Evolutionary conservation across 495 filamentous ascomycete species (phyloP).

Genomic region (Xylaria sp.): DNA sequence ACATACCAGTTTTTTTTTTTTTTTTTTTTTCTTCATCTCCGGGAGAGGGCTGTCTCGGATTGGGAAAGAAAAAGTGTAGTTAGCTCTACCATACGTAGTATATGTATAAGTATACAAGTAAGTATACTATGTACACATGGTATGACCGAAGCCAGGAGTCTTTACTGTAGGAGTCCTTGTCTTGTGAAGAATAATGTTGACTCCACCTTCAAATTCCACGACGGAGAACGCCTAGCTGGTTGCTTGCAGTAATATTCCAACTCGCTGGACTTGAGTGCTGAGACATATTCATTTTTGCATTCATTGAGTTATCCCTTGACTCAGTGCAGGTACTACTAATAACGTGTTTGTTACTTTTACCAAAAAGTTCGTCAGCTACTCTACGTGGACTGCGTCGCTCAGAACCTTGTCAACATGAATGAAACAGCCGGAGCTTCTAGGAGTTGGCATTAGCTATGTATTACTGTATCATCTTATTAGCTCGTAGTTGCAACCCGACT

Average conservation of each 20-base stretch:
- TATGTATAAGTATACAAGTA: too few relatives aligned
- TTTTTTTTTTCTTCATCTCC: not conserved
- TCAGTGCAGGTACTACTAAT: not conserved
- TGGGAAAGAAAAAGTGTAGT: not conserved
- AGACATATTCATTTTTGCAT: not conserved
- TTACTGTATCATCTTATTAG: not conserved
- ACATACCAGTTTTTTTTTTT: not conserved
- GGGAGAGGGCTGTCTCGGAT: not conserved
- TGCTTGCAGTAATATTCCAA: not conserved
- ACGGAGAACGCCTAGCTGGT: not conserved
- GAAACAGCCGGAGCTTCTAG: not conserved
- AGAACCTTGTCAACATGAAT: not conserved
- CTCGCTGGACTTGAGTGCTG: slow-evolving; percentile 1
- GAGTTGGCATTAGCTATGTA: not conserved
- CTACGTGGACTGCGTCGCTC: slow-evolving; percentile 1
- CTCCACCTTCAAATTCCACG: slow-evolving; percentile 7
- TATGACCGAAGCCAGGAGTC: not conserved
- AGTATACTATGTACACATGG: not conserved
- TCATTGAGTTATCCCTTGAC: not conserved
- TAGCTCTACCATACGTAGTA: too few relatives aligned
- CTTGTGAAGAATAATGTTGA: not conserved
- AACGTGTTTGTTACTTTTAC: not conserved
- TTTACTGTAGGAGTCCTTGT: not conserved
- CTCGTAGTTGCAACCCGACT: not conserved
- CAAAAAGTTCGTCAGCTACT: not conserved